A percentile compares a stretch with the other conserved stretches of the same genome.
These are phyloP conservation scores for Ogataea degrootiae DNA, from an alignment of 805 yeast species.

Conservation along the genomic window DNA sequence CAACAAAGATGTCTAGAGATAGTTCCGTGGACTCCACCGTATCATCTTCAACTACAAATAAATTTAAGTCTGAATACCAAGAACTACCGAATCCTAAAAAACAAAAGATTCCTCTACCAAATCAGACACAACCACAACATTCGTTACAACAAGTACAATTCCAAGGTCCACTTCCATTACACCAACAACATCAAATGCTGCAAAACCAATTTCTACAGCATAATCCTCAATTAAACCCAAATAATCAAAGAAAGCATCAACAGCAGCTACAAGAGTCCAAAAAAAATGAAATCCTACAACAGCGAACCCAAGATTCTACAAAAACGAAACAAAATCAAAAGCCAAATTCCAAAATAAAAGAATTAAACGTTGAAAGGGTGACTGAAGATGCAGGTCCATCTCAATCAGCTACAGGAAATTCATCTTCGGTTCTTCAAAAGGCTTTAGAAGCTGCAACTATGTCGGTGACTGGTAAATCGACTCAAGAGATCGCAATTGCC, in stretches of 20 bases:
- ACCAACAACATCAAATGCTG: background rate
- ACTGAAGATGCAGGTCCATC: background rate
- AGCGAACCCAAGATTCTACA: background rate
- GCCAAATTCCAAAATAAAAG: background rate
- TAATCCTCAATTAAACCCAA: constrained; percentile 1
- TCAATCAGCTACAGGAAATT: background rate
- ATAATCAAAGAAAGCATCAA: background rate
- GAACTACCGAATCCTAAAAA: no score
- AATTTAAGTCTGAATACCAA: no score
- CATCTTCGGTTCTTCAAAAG: constrained; percentile 27
- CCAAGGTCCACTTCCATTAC: background rate
- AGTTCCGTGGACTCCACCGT: constrained; percentile 3
- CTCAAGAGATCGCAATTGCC: constrained; percentile 46
- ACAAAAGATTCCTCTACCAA: no score
- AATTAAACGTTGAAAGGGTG: background rate
- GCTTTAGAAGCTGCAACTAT: constrained; percentile 54
- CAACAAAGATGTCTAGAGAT: constrained; percentile 23
- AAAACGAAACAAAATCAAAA: background rate
- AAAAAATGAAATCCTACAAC: background rate
- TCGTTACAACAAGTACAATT: background rate
- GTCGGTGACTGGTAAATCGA: constrained; percentile 51
- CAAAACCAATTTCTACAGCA: background rate
- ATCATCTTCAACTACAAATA: background rate
- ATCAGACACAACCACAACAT: no score
- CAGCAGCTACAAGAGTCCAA: background rate